Percentiles rank a stretch among this genome's conserved stretches.
Evolutionary conservation across 1,284 basidiomycete species (phyloP).

Genomic region (Ceratorhiza oryzae-sativae): DNA sequence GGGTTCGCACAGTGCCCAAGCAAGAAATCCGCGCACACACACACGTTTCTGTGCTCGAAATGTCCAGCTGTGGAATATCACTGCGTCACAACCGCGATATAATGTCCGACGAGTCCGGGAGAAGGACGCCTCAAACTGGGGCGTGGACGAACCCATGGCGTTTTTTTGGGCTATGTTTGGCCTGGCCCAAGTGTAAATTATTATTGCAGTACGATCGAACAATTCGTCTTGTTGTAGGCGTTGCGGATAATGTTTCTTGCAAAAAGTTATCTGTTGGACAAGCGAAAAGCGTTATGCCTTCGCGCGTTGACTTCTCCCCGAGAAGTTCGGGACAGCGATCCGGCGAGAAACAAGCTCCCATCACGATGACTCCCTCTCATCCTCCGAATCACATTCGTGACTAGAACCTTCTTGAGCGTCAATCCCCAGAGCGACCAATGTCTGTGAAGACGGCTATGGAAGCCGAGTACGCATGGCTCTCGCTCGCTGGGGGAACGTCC

Average conservation of each 20-base stretch:
- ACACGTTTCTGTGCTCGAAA: background rate
- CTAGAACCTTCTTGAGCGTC: conserved; percentile 9
- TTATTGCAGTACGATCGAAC: too few relatives aligned
- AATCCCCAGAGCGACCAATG: conserved; percentile 5
- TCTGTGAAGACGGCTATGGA: background rate
- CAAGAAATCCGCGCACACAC: too few relatives aligned
- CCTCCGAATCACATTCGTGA: background rate
- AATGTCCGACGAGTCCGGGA: conserved; percentile 13
- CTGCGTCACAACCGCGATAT: conserved; percentile 3
- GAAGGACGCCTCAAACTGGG: background rate
- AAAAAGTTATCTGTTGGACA: too few relatives aligned
- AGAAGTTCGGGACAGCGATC: background rate
- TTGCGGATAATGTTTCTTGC: too few relatives aligned
- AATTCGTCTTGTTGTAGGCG: too few relatives aligned
- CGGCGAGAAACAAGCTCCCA: background rate
- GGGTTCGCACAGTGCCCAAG: background rate
- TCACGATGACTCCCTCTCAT: background rate
- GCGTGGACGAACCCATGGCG: background rate
- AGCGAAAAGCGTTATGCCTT: background rate
- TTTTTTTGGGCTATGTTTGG: background rate
- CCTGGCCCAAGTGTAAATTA: background rate
- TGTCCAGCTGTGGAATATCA: background rate
- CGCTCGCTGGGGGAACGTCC: background rate
- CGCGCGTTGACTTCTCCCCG: background rate
- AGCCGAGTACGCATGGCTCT: background rate